These are phyloP conservation scores for Trichoderma sp. DNA, from an alignment of 2,329 filamentous ascomycete genomes.

Conservation along the genomic window DNA sequence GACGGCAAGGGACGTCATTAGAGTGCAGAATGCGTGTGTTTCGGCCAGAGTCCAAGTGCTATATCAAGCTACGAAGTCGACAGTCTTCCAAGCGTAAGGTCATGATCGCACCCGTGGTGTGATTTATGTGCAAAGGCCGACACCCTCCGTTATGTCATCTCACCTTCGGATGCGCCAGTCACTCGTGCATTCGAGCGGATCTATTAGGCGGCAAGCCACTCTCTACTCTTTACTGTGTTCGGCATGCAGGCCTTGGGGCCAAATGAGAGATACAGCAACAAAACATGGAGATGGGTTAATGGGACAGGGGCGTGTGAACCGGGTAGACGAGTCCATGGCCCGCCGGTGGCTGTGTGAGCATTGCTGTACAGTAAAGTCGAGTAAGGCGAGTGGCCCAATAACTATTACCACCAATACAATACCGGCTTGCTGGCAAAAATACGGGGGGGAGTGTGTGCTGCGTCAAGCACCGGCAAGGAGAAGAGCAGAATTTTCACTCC, in stretches of 20 bases:
- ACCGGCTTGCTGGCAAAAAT: slow-evolving; percentile 17
- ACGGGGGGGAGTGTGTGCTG: slow-evolving; percentile 10
- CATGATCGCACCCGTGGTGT: slow-evolving; percentile 18
- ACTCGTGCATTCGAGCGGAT: slow-evolving; percentile 16
- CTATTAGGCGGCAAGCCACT: slow-evolving; percentile 19
- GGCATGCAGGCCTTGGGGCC: slow-evolving; percentile 15
- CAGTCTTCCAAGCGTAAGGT: slow-evolving; percentile 11
- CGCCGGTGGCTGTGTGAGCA: slow-evolving; percentile 14
- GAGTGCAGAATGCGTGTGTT: slow-evolving; percentile 12
- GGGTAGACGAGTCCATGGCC: slow-evolving; percentile 3
- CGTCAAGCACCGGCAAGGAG: slow-evolving; percentile 7
- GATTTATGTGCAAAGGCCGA: slow-evolving; percentile 15
- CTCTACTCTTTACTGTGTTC: slow-evolving; percentile 16
- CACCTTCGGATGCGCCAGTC: slow-evolving; percentile 16
- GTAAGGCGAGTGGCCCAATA: slow-evolving; percentile 14
- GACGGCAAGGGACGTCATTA: slow-evolving; percentile 10
- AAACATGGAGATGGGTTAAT: not conserved
- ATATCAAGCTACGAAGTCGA: slow-evolving; percentile 5
- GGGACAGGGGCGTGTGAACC: slow-evolving; percentile 15
- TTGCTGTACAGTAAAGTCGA: too few species aligned
- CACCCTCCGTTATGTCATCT: slow-evolving; percentile 18
- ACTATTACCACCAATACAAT: too few species aligned
- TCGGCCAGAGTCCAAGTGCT: slow-evolving; percentile 3
- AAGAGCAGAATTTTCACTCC: slow-evolving; percentile 9
- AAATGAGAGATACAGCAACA: slow-evolving; percentile 17